Base-by-base conservation (phyloP, 108 stramenopile species). In the Skeletonema grethae region DNA sequence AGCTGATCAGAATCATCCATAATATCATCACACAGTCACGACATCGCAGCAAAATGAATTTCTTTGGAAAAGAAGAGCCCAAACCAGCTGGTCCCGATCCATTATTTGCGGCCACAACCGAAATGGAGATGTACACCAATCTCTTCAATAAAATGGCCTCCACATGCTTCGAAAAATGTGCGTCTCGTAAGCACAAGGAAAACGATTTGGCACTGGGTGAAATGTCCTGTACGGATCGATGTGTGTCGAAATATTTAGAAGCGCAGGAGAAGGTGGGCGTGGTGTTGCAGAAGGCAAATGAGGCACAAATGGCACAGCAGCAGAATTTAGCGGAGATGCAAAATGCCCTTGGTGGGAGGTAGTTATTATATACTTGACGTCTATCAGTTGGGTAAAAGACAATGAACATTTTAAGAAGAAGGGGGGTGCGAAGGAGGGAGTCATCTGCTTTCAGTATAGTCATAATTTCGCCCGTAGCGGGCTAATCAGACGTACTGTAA, bases 61-160 rank as follows among this genome's bases (percentile, higher is more conserved):
- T 87, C 29, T 89, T 92, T 66, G 83, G 83, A 46, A 77, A 84
- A 50, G 79, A 82, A 63, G 87, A 85, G 46, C 76, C 50, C 9
- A 53, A 92, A 63, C 89, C 88, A 25, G 72, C 76, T 41, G 89
- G 89, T 16, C 92, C 92, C n/a, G 92, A 93, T 63, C 89, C 89
- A n/a, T 55, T 93, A 66, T 90, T 89, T 86, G 61, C 69, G 85
- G 97, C 97, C 59, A 95, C 90, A 70, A 92, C 94, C 31, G 97
- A 98, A 85, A 92, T 97, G 87, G 98, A 98, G 88, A 96, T 97
- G 95, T 95, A 96, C 77, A 96, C 96, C 46, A 90, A 96, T 76
- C 78, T 98, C 7, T 98, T 97, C 73, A 95, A 96, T 84, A 97
- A 96, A 70, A 97, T 98, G 86, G 68, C 94, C 5, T 48, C 69